A percentile compares a stretch with the other conserved stretches of the same genome.
phyloP scores from a whole-genome alignment of 1,284 basidiomycete species.

The Phylloboletellus chloephorus region DNA sequence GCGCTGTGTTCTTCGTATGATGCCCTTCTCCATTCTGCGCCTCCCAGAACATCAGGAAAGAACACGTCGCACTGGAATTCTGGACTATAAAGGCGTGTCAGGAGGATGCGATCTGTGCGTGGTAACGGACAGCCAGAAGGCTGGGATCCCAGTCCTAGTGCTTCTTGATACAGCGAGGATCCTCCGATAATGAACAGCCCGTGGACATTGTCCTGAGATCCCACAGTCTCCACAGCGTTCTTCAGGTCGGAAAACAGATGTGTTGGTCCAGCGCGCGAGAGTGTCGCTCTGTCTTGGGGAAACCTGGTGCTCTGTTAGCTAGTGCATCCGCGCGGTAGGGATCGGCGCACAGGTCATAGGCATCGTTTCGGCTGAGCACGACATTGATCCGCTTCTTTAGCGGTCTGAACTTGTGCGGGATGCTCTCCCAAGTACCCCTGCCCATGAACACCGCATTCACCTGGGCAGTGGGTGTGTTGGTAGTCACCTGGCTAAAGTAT shows the following conservation, averaged over 20 bases:
- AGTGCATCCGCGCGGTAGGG: background rate
- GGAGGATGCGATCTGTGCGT: constrained; percentile 70
- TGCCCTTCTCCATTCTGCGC: constrained; percentile 51
- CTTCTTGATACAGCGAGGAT: constrained; percentile 74
- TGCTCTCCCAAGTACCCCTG: constrained; percentile 96
- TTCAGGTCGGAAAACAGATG: constrained; percentile 18
- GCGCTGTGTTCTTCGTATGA: constrained; percentile 57
- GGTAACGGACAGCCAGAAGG: constrained; percentile 32
- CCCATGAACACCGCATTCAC: constrained; percentile 93
- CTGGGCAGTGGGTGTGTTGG: constrained; percentile 48
- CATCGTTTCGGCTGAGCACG: constrained; percentile 66
- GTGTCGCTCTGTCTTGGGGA: constrained; percentile 4
- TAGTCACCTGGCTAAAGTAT: constrained; percentile 85
- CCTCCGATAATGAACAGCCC: constrained; percentile 87
- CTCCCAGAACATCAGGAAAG: constrained; percentile 67
- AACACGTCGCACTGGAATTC: constrained; percentile 84
- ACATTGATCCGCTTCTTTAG: constrained; percentile 76
- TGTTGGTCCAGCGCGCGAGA: constrained; percentile 5
- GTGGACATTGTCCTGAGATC: constrained; percentile 34
- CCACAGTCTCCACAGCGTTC: constrained; percentile 20
- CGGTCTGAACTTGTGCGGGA: constrained; percentile 85
- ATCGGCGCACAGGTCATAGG: constrained; percentile 59
- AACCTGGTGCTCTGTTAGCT: constrained; percentile 16
- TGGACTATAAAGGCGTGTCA: constrained; percentile 80
- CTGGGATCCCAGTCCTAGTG: constrained; percentile 41